Evolutionary conservation across 768 basidiomycete species (phyloP), one percentile per base, ranked within the genome.

Genomic region (Pleurotus djamor): DNA sequence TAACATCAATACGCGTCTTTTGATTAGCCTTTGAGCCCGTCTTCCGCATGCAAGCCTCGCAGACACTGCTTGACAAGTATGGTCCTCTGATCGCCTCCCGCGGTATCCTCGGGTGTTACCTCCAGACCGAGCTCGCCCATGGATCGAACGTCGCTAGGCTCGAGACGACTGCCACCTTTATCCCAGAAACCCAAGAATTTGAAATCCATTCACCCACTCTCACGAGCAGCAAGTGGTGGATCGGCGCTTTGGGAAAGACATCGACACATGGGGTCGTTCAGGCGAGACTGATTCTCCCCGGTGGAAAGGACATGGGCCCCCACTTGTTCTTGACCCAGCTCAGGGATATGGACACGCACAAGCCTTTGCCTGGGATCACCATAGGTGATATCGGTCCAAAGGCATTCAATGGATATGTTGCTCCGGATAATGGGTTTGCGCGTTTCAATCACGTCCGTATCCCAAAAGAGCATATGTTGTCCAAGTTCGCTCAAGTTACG

Each of bases 151-250:
- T 93, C 3, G 70, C 77, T 1, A 70, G 76, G 1, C 74, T 92
- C 17, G 91, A 92, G 68, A 92, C 91, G 0, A 92, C 88, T 0
- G 89, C 89, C 3, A 90, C 87, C 0, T 92, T 85, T 70, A 72
- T 88, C n/a, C 85, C 84, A 0, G 80, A 83, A 34, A 81, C 83
- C 0, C 69, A 79, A 56, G 85, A 89, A 67, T 92, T 92, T 63
- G 87, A 89, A 44, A 83, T 93, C 38, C 79, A 92, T 66, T 88
- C 89, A 0, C 91, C 91, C 0, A 86, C 86, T 0, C 64, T 91
- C 21, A 89, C 89, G 1, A 88, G 87, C 61, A 83, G 77, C 62
- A 93, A 93, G 68, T 93, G 90, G 89, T 93, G 91, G 91, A 82
- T 89, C 57, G 90, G 91, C 6, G 86, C 78, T 4, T 73, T 89